Evolutionary conservation across 2,329 filamentous ascomycete species (phyloP).

Genomic region (Amauroascus verrucosus): DNA sequence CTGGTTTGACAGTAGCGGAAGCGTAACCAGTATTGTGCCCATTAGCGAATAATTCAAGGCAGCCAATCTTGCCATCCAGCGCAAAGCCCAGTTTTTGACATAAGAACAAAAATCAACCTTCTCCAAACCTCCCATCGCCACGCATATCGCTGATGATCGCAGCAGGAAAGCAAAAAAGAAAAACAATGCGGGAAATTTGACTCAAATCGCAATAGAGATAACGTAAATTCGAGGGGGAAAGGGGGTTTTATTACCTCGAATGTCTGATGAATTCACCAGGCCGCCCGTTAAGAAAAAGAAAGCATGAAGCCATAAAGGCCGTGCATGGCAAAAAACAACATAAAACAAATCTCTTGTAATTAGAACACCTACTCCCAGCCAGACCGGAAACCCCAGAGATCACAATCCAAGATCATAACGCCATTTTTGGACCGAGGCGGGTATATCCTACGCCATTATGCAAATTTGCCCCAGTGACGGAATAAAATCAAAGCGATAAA

Average conservation of each 20-base stretch:
- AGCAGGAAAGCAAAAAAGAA: constrained; percentile 4
- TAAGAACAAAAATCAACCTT: not conserved
- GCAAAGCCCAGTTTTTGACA: not conserved
- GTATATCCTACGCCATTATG: constrained; percentile 42
- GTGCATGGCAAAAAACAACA: not conserved
- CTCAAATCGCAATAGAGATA: constrained; percentile 2
- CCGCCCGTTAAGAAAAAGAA: not conserved
- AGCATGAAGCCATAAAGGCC: not conserved
- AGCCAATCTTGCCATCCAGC: not conserved
- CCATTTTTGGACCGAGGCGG: constrained; percentile 27
- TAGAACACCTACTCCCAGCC: constrained; percentile 5
- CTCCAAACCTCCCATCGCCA: not conserved
- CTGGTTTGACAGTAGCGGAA: not conserved
- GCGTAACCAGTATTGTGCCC: not conserved
- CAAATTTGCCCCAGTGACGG: constrained; percentile 22
- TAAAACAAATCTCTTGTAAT: constrained; percentile 1
- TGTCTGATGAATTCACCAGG: not conserved
- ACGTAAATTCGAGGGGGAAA: not conserved
- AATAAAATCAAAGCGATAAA: constrained; percentile 16
- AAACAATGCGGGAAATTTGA: not conserved
- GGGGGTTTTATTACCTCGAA: constrained; percentile 7
- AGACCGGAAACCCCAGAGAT: constrained; percentile 4
- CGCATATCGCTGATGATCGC: not conserved
- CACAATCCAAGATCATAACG: constrained; percentile 14
- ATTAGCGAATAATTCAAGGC: not conserved